Evolutionary conservation across 2,329 filamentous ascomycete genomes (phyloP).

Genomic region (Pyricularia sp.): DNA sequence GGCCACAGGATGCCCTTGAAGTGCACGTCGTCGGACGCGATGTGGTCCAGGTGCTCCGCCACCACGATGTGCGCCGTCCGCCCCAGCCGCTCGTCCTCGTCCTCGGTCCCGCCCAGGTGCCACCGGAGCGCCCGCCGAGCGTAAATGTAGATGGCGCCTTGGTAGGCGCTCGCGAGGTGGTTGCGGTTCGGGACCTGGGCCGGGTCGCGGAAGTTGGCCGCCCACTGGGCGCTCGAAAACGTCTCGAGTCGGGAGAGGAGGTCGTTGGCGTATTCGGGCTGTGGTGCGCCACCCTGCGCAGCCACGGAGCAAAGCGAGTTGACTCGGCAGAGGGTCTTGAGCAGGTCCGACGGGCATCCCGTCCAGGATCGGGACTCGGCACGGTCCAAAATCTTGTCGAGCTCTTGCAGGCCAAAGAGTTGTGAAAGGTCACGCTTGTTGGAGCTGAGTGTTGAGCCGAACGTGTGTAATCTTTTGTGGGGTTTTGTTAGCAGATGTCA

Average conservation of each 20-base stretch:
- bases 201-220: background rate
- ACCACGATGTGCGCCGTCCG: background rate
- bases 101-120: constrained; percentile 1
- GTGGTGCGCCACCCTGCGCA: background rate
- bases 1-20: constrained; percentile 11
- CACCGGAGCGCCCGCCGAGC: constrained; percentile 3
- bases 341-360: constrained; percentile 6
- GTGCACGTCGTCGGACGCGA: constrained; percentile 7
- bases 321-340: background rate
- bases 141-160: constrained; percentile 8
- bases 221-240: background rate
- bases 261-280: background rate
- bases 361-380: constrained; percentile 7
- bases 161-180: constrained; percentile 7
- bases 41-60: constrained; percentile 7
- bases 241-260: constrained; percentile 2
- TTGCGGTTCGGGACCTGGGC: background rate
- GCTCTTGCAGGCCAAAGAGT: background rate
- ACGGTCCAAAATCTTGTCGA: constrained; percentile 3
- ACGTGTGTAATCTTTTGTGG: background rate
- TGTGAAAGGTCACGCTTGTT: constrained; percentile 2
- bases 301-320: background rate
- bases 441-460: background rate
- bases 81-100: background rate
- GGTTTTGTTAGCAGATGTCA: background rate